Base-by-base conservation (phyloP, 2,329 filamentous ascomycete species). In the Paecilomyces sp. region DNA sequence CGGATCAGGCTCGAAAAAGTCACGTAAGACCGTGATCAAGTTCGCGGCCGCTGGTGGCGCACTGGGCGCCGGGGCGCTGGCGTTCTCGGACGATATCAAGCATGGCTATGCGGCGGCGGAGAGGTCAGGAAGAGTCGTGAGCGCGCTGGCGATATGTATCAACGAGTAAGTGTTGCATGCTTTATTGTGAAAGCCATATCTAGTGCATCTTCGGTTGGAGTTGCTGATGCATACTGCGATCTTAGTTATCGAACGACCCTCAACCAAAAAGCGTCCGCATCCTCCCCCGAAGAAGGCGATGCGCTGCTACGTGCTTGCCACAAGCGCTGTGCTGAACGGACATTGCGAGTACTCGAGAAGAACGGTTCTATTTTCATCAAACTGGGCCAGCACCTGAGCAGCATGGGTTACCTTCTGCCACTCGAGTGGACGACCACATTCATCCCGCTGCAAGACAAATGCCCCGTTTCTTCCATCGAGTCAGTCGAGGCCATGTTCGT, bases 291-390 rank as follows among this genome's bases (percentile, higher is more conserved):
- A 57, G 85, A 91, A 72, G 85, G 86, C 70, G 79, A 84, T n/a
- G 80, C 76, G n/a, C 75, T 88, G 41, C 79, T 99, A 57, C 89
- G 86, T 66, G 87, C 87, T 63, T 97, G 94, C 71, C 94, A 99
- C 76, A 89, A 95, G 73, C 85, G 94, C 74, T 99, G 94, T 77
- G 94, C 94, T 31, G 84, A 91, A 68, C 86, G 94, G 62, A 97
- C 94, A 0, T 79, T 97, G 51, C 84, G 83, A 60, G 92, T 95
- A 1, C 79, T 97, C 64, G 94, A 99, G 81, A 91, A 90, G 80
- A 97, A 97, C 74, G 94, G 95, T 28, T 96, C 93, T 30, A 96
- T 99, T 64, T 99, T 97, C 68, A 97, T 99, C 74, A 99, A 99
- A 77, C 80, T 99, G 47, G 94, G 94, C 7, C 94, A 99, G 70